Conservation (phyloP, 2,329 filamentous ascomycete genomes). For the Madurella fahalii region DNA sequence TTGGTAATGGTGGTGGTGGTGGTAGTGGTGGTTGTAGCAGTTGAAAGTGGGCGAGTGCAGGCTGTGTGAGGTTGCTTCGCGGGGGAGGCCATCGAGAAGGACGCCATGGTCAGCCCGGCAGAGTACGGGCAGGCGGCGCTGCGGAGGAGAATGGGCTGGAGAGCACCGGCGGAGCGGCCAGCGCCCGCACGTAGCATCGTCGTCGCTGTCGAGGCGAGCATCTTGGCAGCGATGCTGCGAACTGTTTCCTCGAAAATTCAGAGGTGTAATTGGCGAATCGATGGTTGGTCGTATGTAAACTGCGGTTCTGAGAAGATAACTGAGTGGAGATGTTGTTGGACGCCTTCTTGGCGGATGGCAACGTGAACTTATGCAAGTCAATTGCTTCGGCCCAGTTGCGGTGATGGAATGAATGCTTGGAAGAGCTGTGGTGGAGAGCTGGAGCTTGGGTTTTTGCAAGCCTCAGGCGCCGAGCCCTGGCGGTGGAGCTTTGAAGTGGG, state of each 20-base stretch:
- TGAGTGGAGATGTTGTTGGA: neutral
- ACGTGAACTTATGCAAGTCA: conserved; percentile 1
- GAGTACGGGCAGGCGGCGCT: conserved; percentile 31
- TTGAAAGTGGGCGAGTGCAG: conserved; percentile 12
- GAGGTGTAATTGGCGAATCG: neutral
- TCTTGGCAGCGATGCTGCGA: conserved; percentile 12
- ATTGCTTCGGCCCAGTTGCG: neutral
- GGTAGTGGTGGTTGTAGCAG: neutral
- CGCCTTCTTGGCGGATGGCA: neutral
- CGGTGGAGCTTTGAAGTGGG: neutral
- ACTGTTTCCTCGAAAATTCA: neutral
- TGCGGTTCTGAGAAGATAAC: neutral
- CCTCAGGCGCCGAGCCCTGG: conserved; percentile 8
- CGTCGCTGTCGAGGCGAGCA: conserved; percentile 31
- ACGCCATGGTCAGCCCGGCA: conserved; percentile 21
- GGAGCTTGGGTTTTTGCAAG: conserved; percentile 15
- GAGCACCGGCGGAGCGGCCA: conserved; percentile 25
- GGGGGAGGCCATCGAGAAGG: conserved; percentile 20
- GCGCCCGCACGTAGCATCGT: conserved; percentile 33
- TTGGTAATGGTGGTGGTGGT: neutral
- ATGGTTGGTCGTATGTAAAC: neutral
- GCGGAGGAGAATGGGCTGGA: conserved; percentile 29
- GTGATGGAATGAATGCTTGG: conserved; percentile 12
- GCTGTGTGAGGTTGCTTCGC: conserved; percentile 17
- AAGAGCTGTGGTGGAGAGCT: conserved; percentile 16